Evolutionary conservation across 495 filamentous ascomycete genomes (phyloP).

Genomic region (Oleoguttula mirabilis): DNA sequence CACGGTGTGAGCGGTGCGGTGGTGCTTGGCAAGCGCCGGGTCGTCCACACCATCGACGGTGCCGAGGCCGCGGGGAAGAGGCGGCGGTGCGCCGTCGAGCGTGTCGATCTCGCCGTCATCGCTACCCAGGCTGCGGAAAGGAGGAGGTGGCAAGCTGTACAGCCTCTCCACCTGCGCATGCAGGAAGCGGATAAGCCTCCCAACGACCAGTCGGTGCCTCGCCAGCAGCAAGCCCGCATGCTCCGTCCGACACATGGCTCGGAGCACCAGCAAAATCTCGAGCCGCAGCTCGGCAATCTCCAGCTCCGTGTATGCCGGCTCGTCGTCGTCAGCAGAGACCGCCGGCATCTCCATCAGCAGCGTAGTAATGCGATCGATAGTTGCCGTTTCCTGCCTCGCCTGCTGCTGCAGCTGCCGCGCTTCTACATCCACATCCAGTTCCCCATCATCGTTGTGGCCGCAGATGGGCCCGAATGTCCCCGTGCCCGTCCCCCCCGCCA

Average conservation of each 20-base stretch:
- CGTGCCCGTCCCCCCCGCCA: too few species aligned
- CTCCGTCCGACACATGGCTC: slow-evolving; percentile 34
- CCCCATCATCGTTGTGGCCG: too few species aligned
- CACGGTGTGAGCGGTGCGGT: slow-evolving; percentile 11
- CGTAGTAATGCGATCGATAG: slow-evolving; percentile 48
- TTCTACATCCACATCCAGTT: too few species aligned
- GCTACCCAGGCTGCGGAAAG: not conserved
- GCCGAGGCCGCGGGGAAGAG: not conserved
- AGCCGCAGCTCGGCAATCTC: slow-evolving; percentile 47
- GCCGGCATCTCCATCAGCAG: slow-evolving; percentile 47
- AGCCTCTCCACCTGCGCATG: slow-evolving; percentile 50
- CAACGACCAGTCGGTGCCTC: slow-evolving; percentile 42
- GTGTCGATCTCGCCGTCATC: too few species aligned
- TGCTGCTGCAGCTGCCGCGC: too few species aligned
- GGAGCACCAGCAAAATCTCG: slow-evolving; percentile 45
- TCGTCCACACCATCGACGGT: not conserved
- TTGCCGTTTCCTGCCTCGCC: slow-evolving; percentile 44
- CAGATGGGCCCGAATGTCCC: too few species aligned
- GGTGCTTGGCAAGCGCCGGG: not conserved
- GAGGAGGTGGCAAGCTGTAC: slow-evolving; percentile 37
- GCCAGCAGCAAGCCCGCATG: slow-evolving; percentile 44
- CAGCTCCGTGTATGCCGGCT: slow-evolving; percentile 35
- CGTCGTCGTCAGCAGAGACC: slow-evolving; percentile 32
- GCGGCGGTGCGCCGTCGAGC: too few species aligned
- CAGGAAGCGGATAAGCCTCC: slow-evolving; percentile 49